Conservation (phyloP, 129 eudicot species). For the Smallanthus sonchifolius region DNA sequence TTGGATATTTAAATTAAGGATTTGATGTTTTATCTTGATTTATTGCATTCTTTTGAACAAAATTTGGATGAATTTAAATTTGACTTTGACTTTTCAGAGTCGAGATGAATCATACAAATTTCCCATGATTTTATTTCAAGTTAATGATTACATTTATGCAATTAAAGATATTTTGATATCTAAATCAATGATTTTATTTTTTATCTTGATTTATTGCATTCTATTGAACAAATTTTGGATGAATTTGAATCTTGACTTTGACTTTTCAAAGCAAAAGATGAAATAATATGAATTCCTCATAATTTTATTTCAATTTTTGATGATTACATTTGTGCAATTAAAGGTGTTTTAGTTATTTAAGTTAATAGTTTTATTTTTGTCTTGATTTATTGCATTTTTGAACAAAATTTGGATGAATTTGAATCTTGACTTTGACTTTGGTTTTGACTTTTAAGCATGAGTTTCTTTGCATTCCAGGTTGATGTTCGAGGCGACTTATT, state of each 20-base stretch:
- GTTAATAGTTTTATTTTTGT: background rate
- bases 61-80: no score
- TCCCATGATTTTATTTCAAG: no score
- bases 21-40: no score
- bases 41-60: no score
- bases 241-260: no score
- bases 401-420: background rate
- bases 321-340: background rate
- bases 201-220: no score
- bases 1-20: no score
- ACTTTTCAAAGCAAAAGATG: no score
- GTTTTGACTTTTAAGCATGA: no score
- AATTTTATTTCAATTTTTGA: background rate
- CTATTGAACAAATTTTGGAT: no score
- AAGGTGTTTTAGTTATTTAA: background rate
- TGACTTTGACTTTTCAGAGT: background rate
- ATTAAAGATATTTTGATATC: background rate
- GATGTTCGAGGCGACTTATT: constrained; percentile 66
- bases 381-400: background rate
- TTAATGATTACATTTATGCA: background rate
- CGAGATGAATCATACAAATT: background rate
- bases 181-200: no score
- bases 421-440: background rate
- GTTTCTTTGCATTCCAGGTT: constrained; percentile 34
- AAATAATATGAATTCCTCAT: background rate